A percentile compares a stretch with the other conserved stretches of the same genome.
Conservation (phyloP, 768 basidiomycete species). For the Lyophyllum atratum region DNA sequence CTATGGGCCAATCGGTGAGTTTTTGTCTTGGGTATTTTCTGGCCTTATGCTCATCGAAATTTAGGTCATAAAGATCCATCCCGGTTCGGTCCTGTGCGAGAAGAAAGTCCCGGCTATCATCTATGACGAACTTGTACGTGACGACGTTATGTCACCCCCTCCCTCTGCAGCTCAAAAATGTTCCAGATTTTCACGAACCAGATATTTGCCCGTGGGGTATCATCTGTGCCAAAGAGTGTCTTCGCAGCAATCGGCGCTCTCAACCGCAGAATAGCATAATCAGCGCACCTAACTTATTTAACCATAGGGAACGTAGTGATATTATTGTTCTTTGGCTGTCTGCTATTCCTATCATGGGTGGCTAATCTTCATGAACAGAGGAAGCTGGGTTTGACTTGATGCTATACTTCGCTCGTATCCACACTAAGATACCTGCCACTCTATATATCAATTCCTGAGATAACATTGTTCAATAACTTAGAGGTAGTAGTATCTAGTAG, state of each 20-base stretch:
- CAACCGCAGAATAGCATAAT: slow-evolving; percentile 31
- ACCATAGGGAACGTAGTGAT: too few species aligned
- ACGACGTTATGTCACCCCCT: not conserved
- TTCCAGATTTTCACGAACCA: slow-evolving; percentile 74
- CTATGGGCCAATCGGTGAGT: slow-evolving; percentile 69
- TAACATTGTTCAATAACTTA: too few species aligned
- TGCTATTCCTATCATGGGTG: too few species aligned
- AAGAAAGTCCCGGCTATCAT: slow-evolving; percentile 87
- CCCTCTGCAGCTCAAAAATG: not conserved
- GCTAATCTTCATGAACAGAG: too few species aligned
- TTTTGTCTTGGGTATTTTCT: not conserved
- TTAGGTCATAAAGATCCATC: slow-evolving; percentile 86
- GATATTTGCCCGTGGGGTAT: slow-evolving; percentile 92
- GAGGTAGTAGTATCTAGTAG: too few species aligned
- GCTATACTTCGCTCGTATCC: too few species aligned
- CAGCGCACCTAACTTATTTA: not conserved
- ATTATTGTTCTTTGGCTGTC: too few species aligned
- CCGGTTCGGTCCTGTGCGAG: slow-evolving; percentile 77
- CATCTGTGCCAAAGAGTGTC: slow-evolving; percentile 65
- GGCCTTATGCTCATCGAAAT: not conserved
- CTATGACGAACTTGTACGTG: slow-evolving; percentile 88
- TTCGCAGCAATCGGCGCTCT: slow-evolving; percentile 36
- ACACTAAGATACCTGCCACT: too few species aligned
- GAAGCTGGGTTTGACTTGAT: too few species aligned
- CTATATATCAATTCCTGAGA: too few species aligned